These are phyloP conservation scores for Rhipidocladum racemiflorum DNA, from an alignment of 176 grass and related monocot genomes.

Conservation along the genomic window DNA sequence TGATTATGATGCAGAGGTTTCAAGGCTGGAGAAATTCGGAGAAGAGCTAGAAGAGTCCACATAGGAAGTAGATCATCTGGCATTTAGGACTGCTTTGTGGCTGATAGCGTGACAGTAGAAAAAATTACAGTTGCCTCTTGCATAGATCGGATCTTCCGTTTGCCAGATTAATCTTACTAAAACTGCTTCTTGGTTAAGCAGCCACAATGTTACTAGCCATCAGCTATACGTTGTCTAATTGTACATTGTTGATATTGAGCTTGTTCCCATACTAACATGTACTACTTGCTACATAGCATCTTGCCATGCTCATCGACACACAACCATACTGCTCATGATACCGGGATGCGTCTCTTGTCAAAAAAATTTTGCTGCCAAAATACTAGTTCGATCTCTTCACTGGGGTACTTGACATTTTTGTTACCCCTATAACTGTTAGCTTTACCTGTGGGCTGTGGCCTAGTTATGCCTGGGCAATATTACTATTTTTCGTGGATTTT, in stretches of 20 bases:
- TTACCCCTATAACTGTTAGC: background rate
- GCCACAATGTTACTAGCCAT: background rate
- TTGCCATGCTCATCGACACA: background rate
- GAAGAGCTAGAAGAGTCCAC: conserved; percentile 66
- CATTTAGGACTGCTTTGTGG: background rate
- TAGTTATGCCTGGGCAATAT: background rate
- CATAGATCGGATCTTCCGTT: background rate
- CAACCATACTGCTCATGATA: background rate
- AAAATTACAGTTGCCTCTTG: background rate
- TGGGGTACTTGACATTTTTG: background rate
- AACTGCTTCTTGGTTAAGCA: conserved; percentile 3
- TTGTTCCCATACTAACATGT: conserved; percentile 14
- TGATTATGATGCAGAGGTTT: conserved; percentile 84
- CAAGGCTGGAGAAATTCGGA: conserved; percentile 74
- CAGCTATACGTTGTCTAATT: background rate
- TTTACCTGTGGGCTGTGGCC: no score
- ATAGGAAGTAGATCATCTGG: background rate
- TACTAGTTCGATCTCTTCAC: background rate
- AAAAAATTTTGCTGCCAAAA: background rate
- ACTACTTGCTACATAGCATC: background rate
- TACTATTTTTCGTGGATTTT: background rate
- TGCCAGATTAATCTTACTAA: background rate
- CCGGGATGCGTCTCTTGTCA: background rate
- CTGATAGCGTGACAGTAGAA: background rate
- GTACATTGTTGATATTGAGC: background rate